Evolutionary conservation across 768 basidiomycete genomes (phyloP).

Genomic region (Bullera alba): DNA sequence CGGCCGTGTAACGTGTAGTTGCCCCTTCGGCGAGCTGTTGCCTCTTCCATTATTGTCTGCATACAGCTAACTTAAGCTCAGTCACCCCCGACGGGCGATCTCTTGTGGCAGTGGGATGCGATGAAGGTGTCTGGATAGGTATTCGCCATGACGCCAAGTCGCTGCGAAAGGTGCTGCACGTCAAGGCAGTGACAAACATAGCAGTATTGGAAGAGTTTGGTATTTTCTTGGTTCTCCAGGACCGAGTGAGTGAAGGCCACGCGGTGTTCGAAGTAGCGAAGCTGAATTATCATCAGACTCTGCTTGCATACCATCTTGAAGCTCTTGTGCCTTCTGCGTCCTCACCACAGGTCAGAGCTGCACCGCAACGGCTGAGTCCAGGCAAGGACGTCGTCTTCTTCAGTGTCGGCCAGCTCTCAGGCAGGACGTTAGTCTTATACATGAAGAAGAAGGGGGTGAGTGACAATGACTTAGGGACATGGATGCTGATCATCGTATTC

Average conservation of each 20-base stretch:
- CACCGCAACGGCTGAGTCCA: slow-evolving; percentile 83
- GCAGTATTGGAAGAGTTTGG: slow-evolving; percentile 95
- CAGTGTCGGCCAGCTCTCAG: slow-evolving; percentile 78
- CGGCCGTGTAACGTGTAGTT: slow-evolving; percentile 75
- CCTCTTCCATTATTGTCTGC: neutral
- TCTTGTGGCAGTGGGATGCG: slow-evolving; percentile 86
- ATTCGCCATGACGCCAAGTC: slow-evolving; percentile 81
- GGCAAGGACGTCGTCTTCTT: slow-evolving; percentile 94
- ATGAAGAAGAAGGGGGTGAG: slow-evolving; percentile 88
- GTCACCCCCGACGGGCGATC: slow-evolving; percentile 75
- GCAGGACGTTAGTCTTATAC: slow-evolving; percentile 82
- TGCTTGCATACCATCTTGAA: slow-evolving; percentile 93
- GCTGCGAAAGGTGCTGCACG: slow-evolving; percentile 83
- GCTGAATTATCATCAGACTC: slow-evolving; percentile 53
- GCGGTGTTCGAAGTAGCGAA: neutral
- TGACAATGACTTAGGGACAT: too few species aligned
- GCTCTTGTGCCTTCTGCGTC: slow-evolving; percentile 85
- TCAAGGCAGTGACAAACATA: slow-evolving; percentile 89
- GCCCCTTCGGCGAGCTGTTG: slow-evolving; percentile 68
- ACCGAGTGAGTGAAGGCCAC: slow-evolving; percentile 56
- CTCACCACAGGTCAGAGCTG: slow-evolving; percentile 56
- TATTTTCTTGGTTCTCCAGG: slow-evolving; percentile 89
- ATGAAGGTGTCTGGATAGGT: slow-evolving; percentile 93
- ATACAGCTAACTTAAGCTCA: slow-evolving; percentile 37
- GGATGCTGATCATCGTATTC: neutral